Conservation (phyloP, 164 flowering plant species). For the Dillenia suffruticosa region DNA sequence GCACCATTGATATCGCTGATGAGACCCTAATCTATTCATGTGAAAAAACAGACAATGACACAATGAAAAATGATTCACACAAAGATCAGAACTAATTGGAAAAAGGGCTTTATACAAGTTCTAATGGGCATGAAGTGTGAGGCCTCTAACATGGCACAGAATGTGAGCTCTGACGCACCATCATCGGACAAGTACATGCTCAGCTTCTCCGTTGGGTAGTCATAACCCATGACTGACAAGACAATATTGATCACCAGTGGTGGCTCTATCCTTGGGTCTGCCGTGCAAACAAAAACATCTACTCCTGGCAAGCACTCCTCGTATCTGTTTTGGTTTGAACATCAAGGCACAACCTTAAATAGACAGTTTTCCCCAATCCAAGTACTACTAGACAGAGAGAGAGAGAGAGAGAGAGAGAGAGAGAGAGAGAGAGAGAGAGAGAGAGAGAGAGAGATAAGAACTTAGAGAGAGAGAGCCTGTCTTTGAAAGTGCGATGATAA, state of each 20-base stretch:
- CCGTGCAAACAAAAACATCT: slow-evolving; percentile 48
- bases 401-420: no score
- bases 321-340: slow-evolving; percentile 5
- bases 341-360: no score
- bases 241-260: slow-evolving; percentile 40
- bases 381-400: no score
- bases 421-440: no score
- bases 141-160: slow-evolving; percentile 45
- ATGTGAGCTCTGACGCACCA: slow-evolving; percentile 38
- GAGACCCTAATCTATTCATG: slow-evolving; percentile 33
- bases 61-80: no score
- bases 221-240: slow-evolving; percentile 39
- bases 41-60: no score
- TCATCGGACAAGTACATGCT: slow-evolving; percentile 41
- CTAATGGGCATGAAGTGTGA: slow-evolving; percentile 8
- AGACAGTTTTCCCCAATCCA: no score
- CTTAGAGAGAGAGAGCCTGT: slow-evolving; percentile 34
- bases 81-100: no score
- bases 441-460: slow-evolving; percentile 10
- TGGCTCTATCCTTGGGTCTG: slow-evolving; percentile 40
- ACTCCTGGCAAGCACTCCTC: slow-evolving; percentile 25
- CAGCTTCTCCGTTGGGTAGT: slow-evolving; percentile 37
- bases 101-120: no score
- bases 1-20: slow-evolving; percentile 22
- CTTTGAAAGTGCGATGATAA: slow-evolving; percentile 29